Percentiles rank a stretch among this genome's conserved stretches.
Evolutionary conservation across 2,329 filamentous ascomycete species (phyloP).

Genomic region (Ophiostoma quercus): DNA sequence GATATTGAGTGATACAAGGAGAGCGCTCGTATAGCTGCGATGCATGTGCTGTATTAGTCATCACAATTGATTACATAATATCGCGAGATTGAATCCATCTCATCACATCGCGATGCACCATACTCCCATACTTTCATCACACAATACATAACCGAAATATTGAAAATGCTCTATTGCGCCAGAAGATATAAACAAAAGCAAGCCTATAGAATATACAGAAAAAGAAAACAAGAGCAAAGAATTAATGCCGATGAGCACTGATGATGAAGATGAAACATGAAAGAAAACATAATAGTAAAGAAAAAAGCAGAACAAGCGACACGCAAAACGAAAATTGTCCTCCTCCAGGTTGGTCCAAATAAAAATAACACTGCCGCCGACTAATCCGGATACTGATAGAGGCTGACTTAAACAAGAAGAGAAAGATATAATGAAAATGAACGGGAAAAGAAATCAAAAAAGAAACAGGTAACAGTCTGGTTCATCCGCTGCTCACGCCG

Average conservation of each 20-base stretch:
- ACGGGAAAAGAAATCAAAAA: background rate
- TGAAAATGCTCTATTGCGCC: background rate
- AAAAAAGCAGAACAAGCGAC: background rate
- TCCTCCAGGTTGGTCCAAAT: background rate
- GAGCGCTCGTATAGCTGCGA: too few relatives aligned
- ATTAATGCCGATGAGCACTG: background rate
- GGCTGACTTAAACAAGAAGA: background rate
- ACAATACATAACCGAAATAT: too few relatives aligned
- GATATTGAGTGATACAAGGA: background rate
- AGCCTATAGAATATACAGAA: background rate
- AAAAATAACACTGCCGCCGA: slow-evolving; percentile 4
- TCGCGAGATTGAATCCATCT: background rate
- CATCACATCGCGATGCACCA: background rate
- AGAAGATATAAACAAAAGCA: background rate
- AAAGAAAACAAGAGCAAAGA: background rate
- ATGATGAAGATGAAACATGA: background rate
- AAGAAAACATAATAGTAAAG: slow-evolving; percentile 7
- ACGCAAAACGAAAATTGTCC: background rate
- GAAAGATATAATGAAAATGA: background rate
- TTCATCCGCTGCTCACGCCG: slow-evolving; percentile 17
- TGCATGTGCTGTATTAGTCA: too few relatives aligned
- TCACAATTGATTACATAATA: background rate
- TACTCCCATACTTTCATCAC: too few relatives aligned
- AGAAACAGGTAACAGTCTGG: slow-evolving; percentile 10
- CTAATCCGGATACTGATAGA: background rate